Evolutionary conservation across 768 basidiomycete genomes (phyloP).

Genomic region (Trametes cinnabarina): DNA sequence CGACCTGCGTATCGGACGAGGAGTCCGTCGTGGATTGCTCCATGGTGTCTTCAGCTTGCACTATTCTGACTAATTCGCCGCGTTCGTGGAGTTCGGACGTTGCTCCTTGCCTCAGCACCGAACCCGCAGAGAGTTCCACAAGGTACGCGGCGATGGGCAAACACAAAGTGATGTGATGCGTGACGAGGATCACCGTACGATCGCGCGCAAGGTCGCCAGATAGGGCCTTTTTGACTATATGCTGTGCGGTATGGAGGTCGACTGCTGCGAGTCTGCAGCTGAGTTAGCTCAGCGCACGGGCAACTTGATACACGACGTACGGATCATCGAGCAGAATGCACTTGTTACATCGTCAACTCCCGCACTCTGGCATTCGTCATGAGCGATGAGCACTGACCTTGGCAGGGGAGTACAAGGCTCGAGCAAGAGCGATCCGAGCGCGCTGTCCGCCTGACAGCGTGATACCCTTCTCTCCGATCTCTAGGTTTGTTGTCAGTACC

Average conservation of each 20-base stretch:
- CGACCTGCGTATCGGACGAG: slow-evolving; percentile 16
- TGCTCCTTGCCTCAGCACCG: slow-evolving; percentile 48
- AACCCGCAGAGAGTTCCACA: slow-evolving; percentile 55
- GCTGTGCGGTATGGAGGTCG: slow-evolving; percentile 75
- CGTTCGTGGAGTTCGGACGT: slow-evolving; percentile 45
- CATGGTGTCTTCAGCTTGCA: slow-evolving; percentile 34
- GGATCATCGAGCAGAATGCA: slow-evolving; percentile 70
- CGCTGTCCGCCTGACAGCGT: slow-evolving; percentile 73
- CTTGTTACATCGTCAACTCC: slow-evolving; percentile 27
- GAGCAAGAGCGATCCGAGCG: slow-evolving; percentile 72
- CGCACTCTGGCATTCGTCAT: background rate
- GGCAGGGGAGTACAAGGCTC: slow-evolving; percentile 75
- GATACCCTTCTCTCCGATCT: slow-evolving; percentile 82
- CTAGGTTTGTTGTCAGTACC: slow-evolving; percentile 29
- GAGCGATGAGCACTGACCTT: slow-evolving; percentile 41
- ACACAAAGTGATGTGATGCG: slow-evolving; percentile 76
- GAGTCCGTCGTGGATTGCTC: slow-evolving; percentile 16
- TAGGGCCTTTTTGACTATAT: slow-evolving; percentile 64
- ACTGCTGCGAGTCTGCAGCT: slow-evolving; percentile 59
- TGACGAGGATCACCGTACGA: slow-evolving; percentile 79
- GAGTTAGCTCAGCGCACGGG: slow-evolving; percentile 13
- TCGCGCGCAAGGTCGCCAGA: slow-evolving; percentile 56
- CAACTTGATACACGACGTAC: slow-evolving; percentile 37
- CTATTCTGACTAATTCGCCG: slow-evolving; percentile 44
- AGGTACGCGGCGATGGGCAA: slow-evolving; percentile 67